These are phyloP conservation scores for Psilocybe subaeruginosa DNA, from an alignment of 768 basidiomycete genomes.

Conservation along the genomic window DNA sequence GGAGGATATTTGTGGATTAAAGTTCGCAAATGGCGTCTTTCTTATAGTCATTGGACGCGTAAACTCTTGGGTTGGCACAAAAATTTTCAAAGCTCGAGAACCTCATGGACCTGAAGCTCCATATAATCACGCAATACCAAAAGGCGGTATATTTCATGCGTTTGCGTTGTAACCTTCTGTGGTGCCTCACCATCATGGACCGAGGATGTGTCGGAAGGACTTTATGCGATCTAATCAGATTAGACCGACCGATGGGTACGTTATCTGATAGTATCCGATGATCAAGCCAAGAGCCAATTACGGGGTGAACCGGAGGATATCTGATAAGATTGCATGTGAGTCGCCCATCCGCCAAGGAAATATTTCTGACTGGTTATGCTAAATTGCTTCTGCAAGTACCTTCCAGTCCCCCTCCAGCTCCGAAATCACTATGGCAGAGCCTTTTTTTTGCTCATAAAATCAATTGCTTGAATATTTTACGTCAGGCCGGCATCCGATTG, in stretches of 20 bases:
- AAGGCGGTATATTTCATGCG: conserved; percentile 13
- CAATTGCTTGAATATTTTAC: not conserved
- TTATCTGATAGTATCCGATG: conserved; percentile 33
- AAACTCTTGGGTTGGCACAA: conserved; percentile 12
- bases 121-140: not conserved
- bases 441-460: not conserved
- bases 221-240: conserved; percentile 31
- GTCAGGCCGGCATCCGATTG: not conserved
- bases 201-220: not conserved
- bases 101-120: conserved; percentile 10
- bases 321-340: conserved; percentile 35
- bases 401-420: not conserved
- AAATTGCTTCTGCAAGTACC: conserved; percentile 7
- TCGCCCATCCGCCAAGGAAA: conserved; percentile 17
- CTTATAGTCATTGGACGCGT: conserved; percentile 12
- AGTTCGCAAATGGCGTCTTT: not conserved
- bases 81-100: conserved; percentile 14
- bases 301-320: conserved; percentile 30
- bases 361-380: conserved; percentile 2
- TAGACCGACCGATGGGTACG: conserved; percentile 20
- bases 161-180: not conserved
- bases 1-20: not conserved
- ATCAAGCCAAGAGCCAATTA: conserved; percentile 23
- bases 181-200: not conserved
- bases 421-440: not conserved